A percentile compares a stretch with the other conserved stretches of the same genome.
These are phyloP conservation scores for Alternaria hordeiaustralica DNA, from an alignment of 2,329 filamentous ascomycete species.

Conservation along the genomic window DNA sequence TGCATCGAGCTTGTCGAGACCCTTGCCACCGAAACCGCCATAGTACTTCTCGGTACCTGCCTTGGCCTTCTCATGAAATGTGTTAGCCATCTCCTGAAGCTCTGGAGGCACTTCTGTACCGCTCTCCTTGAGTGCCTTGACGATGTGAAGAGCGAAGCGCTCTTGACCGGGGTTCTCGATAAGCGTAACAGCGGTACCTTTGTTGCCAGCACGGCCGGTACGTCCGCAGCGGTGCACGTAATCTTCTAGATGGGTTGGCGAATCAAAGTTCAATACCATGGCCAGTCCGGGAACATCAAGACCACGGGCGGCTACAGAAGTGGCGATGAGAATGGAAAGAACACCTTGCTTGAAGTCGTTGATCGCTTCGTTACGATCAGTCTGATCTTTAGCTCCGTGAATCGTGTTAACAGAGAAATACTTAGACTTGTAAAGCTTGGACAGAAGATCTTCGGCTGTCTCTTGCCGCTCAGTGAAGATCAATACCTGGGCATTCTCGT, in stretches of 20 bases:
- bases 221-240: constrained; percentile 95
- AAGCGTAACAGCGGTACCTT: constrained; percentile 92
- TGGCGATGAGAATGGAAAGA: constrained; percentile 89
- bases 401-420: constrained; percentile 67
- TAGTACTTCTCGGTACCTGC: constrained; percentile 85
- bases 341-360: constrained; percentile 67
- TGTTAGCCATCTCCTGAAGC: constrained; percentile 65
- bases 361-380: constrained; percentile 45
- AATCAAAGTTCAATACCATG: constrained; percentile 94
- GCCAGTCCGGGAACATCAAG: constrained; percentile 96
- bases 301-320: constrained; percentile 92
- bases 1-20: constrained; percentile 87
- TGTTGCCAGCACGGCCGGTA: constrained; percentile 93
- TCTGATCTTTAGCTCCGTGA: constrained; percentile 74
- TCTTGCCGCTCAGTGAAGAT: constrained; percentile 95
- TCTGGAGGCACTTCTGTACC: constrained; percentile 80
- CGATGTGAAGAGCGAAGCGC: constrained; percentile 85
- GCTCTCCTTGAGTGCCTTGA: constrained; percentile 91
- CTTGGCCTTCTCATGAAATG: constrained; percentile 89
- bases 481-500: constrained; percentile 87
- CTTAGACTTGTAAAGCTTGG: constrained; percentile 38
- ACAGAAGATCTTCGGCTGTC: constrained; percentile 57
- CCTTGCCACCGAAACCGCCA: constrained; percentile 92
- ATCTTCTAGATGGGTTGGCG: constrained; percentile 92
- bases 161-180: constrained; percentile 92